These are phyloP conservation scores for Aspergillus baeticus DNA, from an alignment of 495 filamentous ascomycete species.

Conservation along the genomic window DNA sequence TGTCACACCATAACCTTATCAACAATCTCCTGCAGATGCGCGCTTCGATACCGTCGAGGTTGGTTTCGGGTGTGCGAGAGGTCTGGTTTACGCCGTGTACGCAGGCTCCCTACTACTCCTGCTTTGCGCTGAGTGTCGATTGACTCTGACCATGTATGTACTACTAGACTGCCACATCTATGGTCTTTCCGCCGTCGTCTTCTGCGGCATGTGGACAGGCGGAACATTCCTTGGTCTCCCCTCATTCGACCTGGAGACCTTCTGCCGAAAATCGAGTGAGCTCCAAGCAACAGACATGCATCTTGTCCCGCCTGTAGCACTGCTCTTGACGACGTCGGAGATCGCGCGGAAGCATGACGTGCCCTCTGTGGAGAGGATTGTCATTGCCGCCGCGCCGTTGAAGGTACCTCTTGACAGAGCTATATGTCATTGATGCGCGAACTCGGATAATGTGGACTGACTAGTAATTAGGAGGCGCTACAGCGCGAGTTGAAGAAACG, in stretches of 20 bases:
- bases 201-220: not conserved
- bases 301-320: constrained; percentile 6
- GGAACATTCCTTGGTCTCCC: not conserved
- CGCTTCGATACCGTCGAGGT: not conserved
- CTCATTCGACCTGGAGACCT: constrained; percentile 2
- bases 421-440: too few species aligned
- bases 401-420: not conserved
- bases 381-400: constrained; percentile 1
- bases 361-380: constrained; percentile 1
- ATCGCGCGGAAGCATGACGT: constrained; percentile 2
- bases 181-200: not conserved
- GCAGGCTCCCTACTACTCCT: not conserved
- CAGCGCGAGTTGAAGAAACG: constrained; percentile 1
- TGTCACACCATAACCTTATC: constrained; percentile 2
- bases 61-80: not conserved
- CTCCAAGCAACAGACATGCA: constrained; percentile 1
- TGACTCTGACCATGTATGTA: too few species aligned
- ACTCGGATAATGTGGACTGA: too few species aligned
- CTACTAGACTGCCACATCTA: constrained; percentile 7
- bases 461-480: not conserved
- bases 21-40: constrained; percentile 3
- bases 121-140: too few species aligned
- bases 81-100: constrained; percentile 6
- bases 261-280: constrained; percentile 5
- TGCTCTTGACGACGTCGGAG: not conserved